Base-by-base conservation (phyloP, 768 basidiomycete genomes). In the Psilocybe cyanescens region DNA sequence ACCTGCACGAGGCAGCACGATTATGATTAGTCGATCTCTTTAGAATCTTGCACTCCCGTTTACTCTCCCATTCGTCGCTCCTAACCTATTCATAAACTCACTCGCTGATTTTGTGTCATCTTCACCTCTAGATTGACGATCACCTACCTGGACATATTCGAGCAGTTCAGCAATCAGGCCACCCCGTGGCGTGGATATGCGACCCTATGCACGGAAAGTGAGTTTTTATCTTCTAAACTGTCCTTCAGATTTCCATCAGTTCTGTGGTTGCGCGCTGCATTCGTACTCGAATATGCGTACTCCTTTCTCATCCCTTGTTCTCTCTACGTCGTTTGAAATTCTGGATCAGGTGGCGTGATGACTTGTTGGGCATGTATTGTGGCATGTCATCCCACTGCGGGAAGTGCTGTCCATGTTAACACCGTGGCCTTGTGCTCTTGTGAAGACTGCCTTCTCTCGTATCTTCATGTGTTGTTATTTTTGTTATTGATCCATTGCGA, bases 191-290 rank as follows among this genome's bases (percentile, higher is more conserved):
- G 8, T 99, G 96, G 95, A 84, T 96, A 53, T 96, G 93, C 70
- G 97, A 99, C 75, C 95, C 96, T 2, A 99, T 99, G 97, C 97
- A 99, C 68, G 97, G 96, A 78, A 97, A 98, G 94, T 95, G 70
- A 67, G 92, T 82, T 45, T 17, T 50, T 59, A 39, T 55, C 60
- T 44, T 17, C 41, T 44, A 44, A 44, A 8, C 8, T 44, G 41
- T 44, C 14, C 41, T 39, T 44, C 41, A 2, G 14, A 44, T 16
- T 16, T 5, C 41, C 14, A 11, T 44, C n/a, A 44, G 11, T n/a
- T 39, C 41, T 44, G 8, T 12, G 14, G 41, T 12, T 44, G n/a
- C 14, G 41, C n/a, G 41, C 14, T 44, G 4, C 41, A n/a, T 44
- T 44, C 41, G 41, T 16, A 44, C 14, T 12, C 41, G 8, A 44